Percentiles rank a stretch among this genome's conserved stretches.
Evolutionary conservation across 768 basidiomycete genomes (phyloP).

Genomic region (Postia placenta): DNA sequence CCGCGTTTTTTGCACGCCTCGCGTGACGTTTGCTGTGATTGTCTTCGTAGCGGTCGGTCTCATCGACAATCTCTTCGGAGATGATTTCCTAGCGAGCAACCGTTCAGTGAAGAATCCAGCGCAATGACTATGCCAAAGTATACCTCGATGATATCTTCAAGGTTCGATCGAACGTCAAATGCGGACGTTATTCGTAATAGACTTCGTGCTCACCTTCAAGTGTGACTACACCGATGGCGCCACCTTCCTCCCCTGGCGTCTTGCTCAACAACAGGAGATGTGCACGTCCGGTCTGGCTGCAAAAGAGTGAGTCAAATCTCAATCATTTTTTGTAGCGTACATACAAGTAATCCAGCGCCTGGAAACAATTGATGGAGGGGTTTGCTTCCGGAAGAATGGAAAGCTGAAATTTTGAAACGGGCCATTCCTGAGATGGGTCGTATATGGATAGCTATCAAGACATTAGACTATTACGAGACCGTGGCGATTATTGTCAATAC

Average conservation of each 20-base stretch:
- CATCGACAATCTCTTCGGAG: constrained; percentile 92
- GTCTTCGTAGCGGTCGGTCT: constrained; percentile 87
- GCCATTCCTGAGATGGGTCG: constrained; percentile 73
- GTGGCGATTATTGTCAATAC: constrained; percentile 26
- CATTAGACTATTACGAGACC: neutral
- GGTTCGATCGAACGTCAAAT: neutral
- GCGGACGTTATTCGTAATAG: neutral
- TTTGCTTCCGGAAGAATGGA: constrained; percentile 86
- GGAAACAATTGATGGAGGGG: constrained; percentile 89
- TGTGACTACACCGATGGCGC: constrained; percentile 88
- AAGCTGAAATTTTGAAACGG: constrained; percentile 70
- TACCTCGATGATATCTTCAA: constrained; percentile 69
- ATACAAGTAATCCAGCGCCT: constrained; percentile 90
- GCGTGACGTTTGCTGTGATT: constrained; percentile 77
- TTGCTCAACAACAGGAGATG: constrained; percentile 83
- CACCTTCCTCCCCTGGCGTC: constrained; percentile 77
- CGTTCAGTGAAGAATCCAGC: neutral
- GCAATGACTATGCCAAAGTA: constrained; percentile 1
- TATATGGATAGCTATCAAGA: constrained; percentile 69
- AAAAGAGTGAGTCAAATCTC: neutral
- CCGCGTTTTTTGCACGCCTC: constrained; percentile 62
- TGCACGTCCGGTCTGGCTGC: constrained; percentile 88
- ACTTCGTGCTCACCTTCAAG: constrained; percentile 54
- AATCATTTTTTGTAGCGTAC: constrained; percentile 14
- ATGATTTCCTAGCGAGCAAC: constrained; percentile 72